Evolutionary conservation across 2,329 filamentous ascomycete species (phyloP).

Genomic region (Aspergillus pseudoglaucus): DNA sequence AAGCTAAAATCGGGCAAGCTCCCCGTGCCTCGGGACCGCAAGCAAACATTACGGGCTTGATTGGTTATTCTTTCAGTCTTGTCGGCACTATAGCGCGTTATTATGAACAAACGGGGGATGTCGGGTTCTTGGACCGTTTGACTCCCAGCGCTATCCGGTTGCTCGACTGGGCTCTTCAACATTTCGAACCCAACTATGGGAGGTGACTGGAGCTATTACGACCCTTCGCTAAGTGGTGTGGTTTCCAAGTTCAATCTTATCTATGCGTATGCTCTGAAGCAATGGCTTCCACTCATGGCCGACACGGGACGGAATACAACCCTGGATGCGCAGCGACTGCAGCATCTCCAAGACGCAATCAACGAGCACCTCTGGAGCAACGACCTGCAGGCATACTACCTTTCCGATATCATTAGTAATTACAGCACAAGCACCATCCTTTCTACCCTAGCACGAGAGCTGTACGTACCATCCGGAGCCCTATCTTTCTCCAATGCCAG

Average conservation of each 20-base stretch:
- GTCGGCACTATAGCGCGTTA: conserved; percentile 5
- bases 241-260: conserved; percentile 9
- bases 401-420: not conserved
- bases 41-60: too few relatives aligned
- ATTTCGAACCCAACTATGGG: conserved; percentile 5
- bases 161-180: conserved; percentile 11
- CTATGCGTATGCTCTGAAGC: conserved; percentile 7
- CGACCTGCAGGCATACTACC: conserved; percentile 6
- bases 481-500: conserved; percentile 10
- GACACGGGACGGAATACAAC: conserved; percentile 2
- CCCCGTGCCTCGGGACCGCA: conserved; percentile 3
- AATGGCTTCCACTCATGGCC: conserved; percentile 7
- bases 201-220: conserved; percentile 11
- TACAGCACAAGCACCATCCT: conserved; percentile 2
- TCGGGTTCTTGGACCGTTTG: conserved; percentile 6
- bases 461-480: conserved; percentile 6
- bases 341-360: conserved; percentile 4
- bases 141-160: conserved; percentile 3
- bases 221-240: conserved; percentile 4
- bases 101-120: conserved; percentile 7
- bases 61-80: conserved; percentile 9
- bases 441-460: conserved; percentile 4
- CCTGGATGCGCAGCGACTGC: conserved; percentile 3
- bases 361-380: conserved; percentile 8
- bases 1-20: conserved; percentile 8